Percentiles rank a stretch among this genome's conserved stretches.
phyloP scores from a whole-genome alignment of 306 rosid species.

The Gynostemma pentaphyllum region DNA sequence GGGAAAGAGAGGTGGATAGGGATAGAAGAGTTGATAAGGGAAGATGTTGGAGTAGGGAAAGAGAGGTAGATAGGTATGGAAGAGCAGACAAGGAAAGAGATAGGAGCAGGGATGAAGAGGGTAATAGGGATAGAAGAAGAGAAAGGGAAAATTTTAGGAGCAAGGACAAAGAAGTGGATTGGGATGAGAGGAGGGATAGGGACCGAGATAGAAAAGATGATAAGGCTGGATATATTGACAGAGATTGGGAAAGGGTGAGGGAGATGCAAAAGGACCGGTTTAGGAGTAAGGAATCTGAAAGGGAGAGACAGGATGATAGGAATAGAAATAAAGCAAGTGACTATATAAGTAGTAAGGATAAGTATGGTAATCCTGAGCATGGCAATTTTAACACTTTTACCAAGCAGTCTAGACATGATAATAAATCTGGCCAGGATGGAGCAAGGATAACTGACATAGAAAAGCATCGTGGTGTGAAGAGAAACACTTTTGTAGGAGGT shows the following conservation, averaged over 20 bases:
- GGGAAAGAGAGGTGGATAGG: constrained; percentile 34
- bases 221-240: constrained; percentile 15
- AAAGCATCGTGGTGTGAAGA: constrained; percentile 21
- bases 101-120: constrained; percentile 29
- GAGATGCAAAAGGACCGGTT: constrained; percentile 3
- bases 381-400: constrained; percentile 30
- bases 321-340: constrained; percentile 27
- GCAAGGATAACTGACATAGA: constrained; percentile 20
- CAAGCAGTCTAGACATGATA: constrained; percentile 39
- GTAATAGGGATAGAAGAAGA: constrained; percentile 20
- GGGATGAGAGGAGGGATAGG: constrained; percentile 22
- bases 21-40: constrained; percentile 36
- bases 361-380: constrained; percentile 27
- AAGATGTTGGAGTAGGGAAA: constrained; percentile 32
- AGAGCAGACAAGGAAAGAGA: constrained; percentile 36
- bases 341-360: constrained; percentile 29
- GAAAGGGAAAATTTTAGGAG: constrained; percentile 15
- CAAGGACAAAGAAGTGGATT: constrained; percentile 14
- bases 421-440: constrained; percentile 26
- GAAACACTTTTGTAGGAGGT: constrained; percentile 17
- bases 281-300: constrained; percentile 10
- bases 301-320: constrained; percentile 22
- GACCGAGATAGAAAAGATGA: constrained; percentile 2
- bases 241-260: constrained; percentile 17
- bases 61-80: constrained; percentile 28